Evolutionary conservation across 2,329 filamentous ascomycete species (phyloP).

Genomic region (Hypocrella siamensis): DNA sequence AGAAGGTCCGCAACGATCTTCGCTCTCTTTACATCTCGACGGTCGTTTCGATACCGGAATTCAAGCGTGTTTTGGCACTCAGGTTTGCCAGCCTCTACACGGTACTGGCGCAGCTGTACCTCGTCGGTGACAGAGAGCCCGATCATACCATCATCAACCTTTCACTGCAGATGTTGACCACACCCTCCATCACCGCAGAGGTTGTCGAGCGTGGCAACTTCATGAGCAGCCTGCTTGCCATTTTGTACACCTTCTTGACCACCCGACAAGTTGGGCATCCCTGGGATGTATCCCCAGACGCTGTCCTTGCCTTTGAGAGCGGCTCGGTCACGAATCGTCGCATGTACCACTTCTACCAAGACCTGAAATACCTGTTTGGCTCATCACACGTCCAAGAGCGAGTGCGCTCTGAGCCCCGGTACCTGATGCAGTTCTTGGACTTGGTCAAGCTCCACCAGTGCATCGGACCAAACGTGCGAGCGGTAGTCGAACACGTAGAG

Average conservation of each 20-base stretch:
- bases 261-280: constrained; percentile 92
- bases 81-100: constrained; percentile 95
- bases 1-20: constrained; percentile 79
- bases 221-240: constrained; percentile 84
- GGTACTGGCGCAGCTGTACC: constrained; percentile 78
- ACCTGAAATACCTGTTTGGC: constrained; percentile 79
- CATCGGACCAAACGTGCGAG: constrained; percentile 83
- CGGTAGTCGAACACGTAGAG: constrained; percentile 89
- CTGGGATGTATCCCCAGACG: constrained; percentile 71
- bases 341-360: constrained; percentile 96
- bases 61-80: constrained; percentile 84
- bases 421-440: constrained; percentile 88
- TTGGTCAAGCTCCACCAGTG: constrained; percentile 92
- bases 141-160: constrained; percentile 98
- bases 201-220: constrained; percentile 93
- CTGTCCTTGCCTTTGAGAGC: constrained; percentile 81
- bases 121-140: constrained; percentile 89
- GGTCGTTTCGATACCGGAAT: constrained; percentile 85
- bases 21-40: constrained; percentile 92
- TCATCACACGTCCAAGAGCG: constrained; percentile 79
- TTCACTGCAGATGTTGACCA: constrained; percentile 90
- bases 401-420: constrained; percentile 68
- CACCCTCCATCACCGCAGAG: constrained; percentile 89
- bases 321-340: constrained; percentile 89
- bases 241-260: constrained; percentile 92